Base-by-base conservation (phyloP, 1,284 basidiomycete genomes). In the Cryptococcus sp. region DNA sequence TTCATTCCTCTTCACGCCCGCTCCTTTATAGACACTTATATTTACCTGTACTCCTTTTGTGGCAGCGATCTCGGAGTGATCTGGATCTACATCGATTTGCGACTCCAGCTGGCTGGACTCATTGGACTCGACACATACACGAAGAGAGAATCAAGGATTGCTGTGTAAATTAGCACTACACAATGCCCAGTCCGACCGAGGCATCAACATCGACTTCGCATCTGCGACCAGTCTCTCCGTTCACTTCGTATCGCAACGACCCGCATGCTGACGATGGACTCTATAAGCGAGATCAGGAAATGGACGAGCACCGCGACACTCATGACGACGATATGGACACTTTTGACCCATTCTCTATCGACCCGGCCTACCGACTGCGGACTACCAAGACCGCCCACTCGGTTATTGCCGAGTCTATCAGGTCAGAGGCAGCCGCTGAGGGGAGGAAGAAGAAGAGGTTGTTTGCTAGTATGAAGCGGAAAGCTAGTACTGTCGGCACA, bases 301-400 rank as follows among this genome's bases (percentile, higher is more conserved):
- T 34, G 32, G 32, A 34, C 32, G 32, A 34, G 10, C 10, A 16
- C 10, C 9, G 32, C 32, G 16, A 34, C 10, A 53, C 62, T 14
- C 45, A 45, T 11, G 56, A 62, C 14, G 60, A 65, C 22, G 63
- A 62, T 1, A 56, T 63, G 14, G 69, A 70, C 31, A 48, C 57
- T 41, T 69, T 68, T 44, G 72, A 72, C 52, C 60, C 66, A 9
- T 49, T 59, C 41, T 78, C 77, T 49, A 85, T 92, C 63, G 90
- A 93, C 78, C 86, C 88, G 14, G 84, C 90, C 63, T 80, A 91
- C 7, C 84, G 88, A 31, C 79, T 96, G 49, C 83, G 89, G 50
- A 92, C 91, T 0, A 88, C 91, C 19, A 83, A 86, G 60, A 94
- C 91, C 1, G 91, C 91, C 1, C 85, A 87, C 13, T 89, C 86